Percentiles rank a stretch among this genome's conserved stretches.
Evolutionary conservation across 23 red algal genomes (phyloP).

Genomic region (Agarophyton chilense): DNA sequence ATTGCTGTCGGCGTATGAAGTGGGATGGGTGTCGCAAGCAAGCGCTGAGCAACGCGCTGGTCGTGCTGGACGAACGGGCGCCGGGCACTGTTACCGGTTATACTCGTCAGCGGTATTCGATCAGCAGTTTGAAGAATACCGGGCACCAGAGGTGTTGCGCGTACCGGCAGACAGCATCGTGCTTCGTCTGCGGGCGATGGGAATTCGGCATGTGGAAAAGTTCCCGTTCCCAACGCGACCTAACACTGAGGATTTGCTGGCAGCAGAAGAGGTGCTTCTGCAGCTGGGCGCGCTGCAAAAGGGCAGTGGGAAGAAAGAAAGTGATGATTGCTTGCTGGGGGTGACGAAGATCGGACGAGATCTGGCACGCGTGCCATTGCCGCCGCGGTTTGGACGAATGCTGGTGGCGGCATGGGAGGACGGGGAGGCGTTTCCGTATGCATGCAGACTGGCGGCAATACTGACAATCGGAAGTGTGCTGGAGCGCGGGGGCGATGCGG

Average conservation of each 20-base stretch:
- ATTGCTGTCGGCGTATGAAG: constrained; percentile 36
- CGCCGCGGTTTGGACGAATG: constrained; percentile 75
- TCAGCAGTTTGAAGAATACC: constrained; percentile 64
- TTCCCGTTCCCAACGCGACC: constrained; percentile 90
- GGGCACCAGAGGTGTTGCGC: constrained; percentile 68
- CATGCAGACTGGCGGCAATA: constrained; percentile 69
- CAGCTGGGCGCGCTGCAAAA: constrained; percentile 78
- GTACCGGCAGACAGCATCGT: constrained; percentile 83
- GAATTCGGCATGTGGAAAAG: constrained; percentile 54
- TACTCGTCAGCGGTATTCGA: constrained; percentile 84
- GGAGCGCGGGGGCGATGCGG: neutral
- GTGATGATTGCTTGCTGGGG: neutral
- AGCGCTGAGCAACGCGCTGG: constrained; percentile 90
- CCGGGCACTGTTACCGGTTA: constrained; percentile 92
- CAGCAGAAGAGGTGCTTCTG: constrained; percentile 49
- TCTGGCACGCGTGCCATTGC: constrained; percentile 73
- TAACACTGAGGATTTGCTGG: constrained; percentile 23
- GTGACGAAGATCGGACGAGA: constrained; percentile 64
- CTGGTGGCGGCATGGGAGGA: constrained; percentile 61
- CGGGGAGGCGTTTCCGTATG: constrained; percentile 57
- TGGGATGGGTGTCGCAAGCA: constrained; percentile 79
- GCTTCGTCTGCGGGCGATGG: constrained; percentile 75
- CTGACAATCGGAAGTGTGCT: constrained; percentile 66
- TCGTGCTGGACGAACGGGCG: constrained; percentile 91
- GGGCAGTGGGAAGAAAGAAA: neutral